Evolutionary conservation across 2,329 filamentous ascomycete genomes (phyloP).

Genomic region (Pseudomassariella vexata): DNA sequence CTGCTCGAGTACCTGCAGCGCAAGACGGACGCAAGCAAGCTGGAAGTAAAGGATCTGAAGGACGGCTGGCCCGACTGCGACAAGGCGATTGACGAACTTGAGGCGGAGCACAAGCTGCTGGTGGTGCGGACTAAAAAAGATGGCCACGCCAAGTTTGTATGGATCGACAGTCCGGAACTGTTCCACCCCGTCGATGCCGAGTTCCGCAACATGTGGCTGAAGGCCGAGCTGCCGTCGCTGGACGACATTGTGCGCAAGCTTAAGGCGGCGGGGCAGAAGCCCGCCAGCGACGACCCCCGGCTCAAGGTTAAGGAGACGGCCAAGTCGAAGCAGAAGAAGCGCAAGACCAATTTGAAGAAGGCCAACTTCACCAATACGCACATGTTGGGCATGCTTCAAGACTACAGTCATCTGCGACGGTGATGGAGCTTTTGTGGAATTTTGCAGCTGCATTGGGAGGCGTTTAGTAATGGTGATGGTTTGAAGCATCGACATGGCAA

Average conservation of each 20-base stretch:
- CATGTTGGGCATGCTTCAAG: conserved; percentile 76
- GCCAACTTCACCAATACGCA: conserved; percentile 85
- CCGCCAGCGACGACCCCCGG: conserved; percentile 73
- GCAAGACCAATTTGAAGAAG: conserved; percentile 56
- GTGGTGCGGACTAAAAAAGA: conserved; percentile 92
- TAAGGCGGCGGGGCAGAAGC: conserved; percentile 72
- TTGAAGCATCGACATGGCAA: too few relatives aligned
- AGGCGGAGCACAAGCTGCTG: conserved; percentile 71
- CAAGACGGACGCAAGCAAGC: conserved; percentile 73
- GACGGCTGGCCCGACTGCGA: conserved; percentile 91
- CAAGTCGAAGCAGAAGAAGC: conserved; percentile 69
- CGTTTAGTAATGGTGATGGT: too few relatives aligned
- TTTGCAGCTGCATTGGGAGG: too few relatives aligned
- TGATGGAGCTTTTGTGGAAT: too few relatives aligned
- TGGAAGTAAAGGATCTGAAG: conserved; percentile 85
- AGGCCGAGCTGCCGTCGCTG: conserved; percentile 67
- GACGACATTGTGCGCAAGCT: conserved; percentile 71
- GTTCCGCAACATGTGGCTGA: conserved; percentile 79
- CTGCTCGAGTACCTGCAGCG: conserved; percentile 76
- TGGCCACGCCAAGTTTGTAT: conserved; percentile 77
- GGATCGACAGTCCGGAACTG: conserved; percentile 79
- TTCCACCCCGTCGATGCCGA: conserved; percentile 72
- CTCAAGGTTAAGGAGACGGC: conserved; percentile 52
- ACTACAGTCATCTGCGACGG: conserved; percentile 35
- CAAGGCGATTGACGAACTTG: conserved; percentile 70